Conservation (phyloP, 2,329 filamentous ascomycete genomes). For the Fusarium secorum region DNA sequence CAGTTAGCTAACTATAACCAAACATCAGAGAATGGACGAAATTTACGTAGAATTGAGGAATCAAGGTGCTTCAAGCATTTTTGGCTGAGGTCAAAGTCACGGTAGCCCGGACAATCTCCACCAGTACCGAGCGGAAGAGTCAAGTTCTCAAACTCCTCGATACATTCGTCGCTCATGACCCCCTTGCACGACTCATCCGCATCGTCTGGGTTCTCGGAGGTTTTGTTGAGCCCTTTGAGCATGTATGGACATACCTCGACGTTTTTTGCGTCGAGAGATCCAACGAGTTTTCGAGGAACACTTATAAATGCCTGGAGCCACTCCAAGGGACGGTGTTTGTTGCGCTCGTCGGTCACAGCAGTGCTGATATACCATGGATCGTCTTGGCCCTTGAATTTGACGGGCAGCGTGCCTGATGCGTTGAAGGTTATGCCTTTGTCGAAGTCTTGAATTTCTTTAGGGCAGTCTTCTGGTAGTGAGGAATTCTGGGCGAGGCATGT, state of each 20-base stretch:
- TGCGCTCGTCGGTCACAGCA: not conserved
- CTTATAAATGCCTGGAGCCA: not conserved
- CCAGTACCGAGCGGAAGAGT: fast-evolving
- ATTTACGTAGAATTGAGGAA: no score
- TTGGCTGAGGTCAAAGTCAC: not conserved
- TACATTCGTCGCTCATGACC: not conserved
- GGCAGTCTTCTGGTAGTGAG: not conserved
- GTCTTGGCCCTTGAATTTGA: not conserved
- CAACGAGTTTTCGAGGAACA: not conserved
- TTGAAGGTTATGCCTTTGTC: not conserved
- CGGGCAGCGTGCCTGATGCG: not conserved
- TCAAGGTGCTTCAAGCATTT: not conserved
- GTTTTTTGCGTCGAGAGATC: not conserved
- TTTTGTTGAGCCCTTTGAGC: not conserved
- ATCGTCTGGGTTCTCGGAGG: not conserved
- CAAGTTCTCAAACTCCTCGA: not conserved
- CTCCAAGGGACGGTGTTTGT: no score
- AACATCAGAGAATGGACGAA: not conserved
- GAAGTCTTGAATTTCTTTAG: not conserved
- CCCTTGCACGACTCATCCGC: not conserved
- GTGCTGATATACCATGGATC: not conserved
- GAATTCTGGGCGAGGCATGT: not conserved
- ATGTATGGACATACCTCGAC: not conserved
- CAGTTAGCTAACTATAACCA: not conserved
- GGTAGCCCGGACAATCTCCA: fast-evolving